Evolutionary conservation across 192 early-diverging fungal species (phyloP).

Genomic region (Dimargaris cristalligena): DNA sequence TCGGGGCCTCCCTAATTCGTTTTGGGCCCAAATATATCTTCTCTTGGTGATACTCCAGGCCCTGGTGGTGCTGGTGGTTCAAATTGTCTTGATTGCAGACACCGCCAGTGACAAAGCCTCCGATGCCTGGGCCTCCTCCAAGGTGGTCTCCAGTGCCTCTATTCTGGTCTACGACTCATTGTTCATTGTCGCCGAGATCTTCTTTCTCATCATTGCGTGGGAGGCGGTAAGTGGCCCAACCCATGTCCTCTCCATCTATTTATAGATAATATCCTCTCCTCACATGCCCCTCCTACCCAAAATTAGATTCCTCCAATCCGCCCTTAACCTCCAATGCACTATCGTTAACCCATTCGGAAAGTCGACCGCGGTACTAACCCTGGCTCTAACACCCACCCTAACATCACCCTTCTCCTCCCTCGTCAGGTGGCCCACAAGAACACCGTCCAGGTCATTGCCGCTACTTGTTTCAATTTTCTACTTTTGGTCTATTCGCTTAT

Average conservation of each 20-base stretch:
- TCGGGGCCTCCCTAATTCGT: neutral
- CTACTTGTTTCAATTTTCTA: slow-evolving; percentile 39
- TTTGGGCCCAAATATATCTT: slow-evolving; percentile 10
- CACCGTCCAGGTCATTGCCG: slow-evolving; percentile 74
- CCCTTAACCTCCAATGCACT: no score
- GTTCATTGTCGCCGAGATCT: slow-evolving; percentile 76
- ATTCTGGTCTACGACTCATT: slow-evolving; percentile 68
- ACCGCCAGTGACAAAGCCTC: neutral
- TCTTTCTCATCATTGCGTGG: slow-evolving; percentile 60
- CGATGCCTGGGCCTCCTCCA: neutral
- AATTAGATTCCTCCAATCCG: no score
- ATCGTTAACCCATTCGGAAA: no score
- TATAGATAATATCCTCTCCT: no score
- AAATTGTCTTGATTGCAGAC: slow-evolving; percentile 1
- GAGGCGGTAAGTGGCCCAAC: slow-evolving; percentile 74
- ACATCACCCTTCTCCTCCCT: slow-evolving; percentile 4
- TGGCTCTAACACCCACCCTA: no score
- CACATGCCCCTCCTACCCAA: no score
- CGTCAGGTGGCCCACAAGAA: slow-evolving; percentile 70
- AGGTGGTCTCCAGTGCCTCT: slow-evolving; percentile 12
- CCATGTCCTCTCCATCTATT: no score
- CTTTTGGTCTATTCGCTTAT: slow-evolving; percentile 35
- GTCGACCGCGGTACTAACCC: no score
- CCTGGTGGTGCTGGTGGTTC: neutral
- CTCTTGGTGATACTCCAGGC: neutral